These are phyloP conservation scores for Nothophaeocryptopus gaeumannii DNA, from an alignment of 2,329 filamentous ascomycete species.

Conservation along the genomic window DNA sequence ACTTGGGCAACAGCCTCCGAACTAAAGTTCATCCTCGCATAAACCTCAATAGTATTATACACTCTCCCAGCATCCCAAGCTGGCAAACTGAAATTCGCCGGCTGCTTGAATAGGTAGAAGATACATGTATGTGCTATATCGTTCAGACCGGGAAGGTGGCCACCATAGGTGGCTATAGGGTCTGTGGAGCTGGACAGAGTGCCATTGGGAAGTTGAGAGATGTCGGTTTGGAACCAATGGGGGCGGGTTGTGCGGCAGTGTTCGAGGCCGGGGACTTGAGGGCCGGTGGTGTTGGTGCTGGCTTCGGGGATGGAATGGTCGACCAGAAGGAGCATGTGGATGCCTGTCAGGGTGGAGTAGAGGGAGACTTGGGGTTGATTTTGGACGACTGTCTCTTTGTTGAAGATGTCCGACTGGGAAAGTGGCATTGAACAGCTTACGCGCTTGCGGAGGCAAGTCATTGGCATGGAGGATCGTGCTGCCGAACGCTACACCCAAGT, in stretches of 20 bases:
- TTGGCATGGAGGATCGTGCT: no score
- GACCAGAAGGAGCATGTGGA: no score
- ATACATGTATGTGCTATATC: conserved; percentile 32
- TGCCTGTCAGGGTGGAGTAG: no score
- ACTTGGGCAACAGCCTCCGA: conserved; percentile 20
- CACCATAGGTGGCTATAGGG: conserved; percentile 26
- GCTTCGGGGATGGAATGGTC: no score
- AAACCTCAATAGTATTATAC: conserved; percentile 9
- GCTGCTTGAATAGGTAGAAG: conserved; percentile 33
- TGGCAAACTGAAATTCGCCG: conserved; percentile 21
- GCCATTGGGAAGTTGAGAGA: conserved; percentile 22
- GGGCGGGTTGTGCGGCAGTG: conserved; percentile 31
- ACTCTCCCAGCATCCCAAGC: conserved; percentile 19
- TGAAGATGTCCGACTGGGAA: no score
- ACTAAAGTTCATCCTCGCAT: conserved; percentile 27
- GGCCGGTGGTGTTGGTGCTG: background rate
- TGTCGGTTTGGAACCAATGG: conserved; percentile 31
- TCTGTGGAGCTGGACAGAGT: conserved; percentile 18
- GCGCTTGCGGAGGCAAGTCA: no score
- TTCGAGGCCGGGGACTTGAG: conserved; percentile 25
- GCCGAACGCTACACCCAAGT: no score
- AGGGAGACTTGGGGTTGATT: no score
- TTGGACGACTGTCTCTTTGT: no score
- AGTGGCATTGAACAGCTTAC: no score
- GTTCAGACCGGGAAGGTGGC: conserved; percentile 26